Evolutionary conservation across 1,139 yeast species (phyloP).

Genomic region (Hyphopichia fennica): DNA sequence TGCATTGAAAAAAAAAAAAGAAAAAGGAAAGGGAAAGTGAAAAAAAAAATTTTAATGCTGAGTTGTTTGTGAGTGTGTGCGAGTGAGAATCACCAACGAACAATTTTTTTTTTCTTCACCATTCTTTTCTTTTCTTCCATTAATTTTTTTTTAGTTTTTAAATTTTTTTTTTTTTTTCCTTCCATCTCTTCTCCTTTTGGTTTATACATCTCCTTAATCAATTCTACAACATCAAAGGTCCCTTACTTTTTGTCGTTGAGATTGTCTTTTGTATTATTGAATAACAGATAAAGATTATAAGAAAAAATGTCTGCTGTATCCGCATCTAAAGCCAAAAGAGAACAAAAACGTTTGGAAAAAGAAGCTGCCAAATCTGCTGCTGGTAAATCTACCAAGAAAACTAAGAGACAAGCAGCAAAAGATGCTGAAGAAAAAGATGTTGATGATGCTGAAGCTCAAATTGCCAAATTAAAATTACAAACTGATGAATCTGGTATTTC

Average conservation of each 20-base stretch:
- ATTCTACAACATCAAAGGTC: neutral
- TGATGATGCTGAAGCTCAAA: conserved; percentile 69
- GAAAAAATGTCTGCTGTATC: conserved; percentile 58
- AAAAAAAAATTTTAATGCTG: neutral
- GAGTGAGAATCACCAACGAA: neutral
- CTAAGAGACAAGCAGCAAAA: conserved; percentile 54
- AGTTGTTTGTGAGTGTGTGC: too few species aligned
- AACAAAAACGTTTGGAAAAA: conserved; percentile 68
- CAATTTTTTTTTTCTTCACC: neutral
- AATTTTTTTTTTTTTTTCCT: neutral
- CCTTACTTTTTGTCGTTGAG: neutral
- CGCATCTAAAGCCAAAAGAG: conserved; percentile 97
- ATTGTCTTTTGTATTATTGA: neutral
- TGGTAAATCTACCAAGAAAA: conserved; percentile 69
- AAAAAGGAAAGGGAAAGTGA: neutral
- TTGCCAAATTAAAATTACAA: conserved; percentile 86
- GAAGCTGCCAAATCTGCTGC: conserved; percentile 68
- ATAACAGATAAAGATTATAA: neutral
- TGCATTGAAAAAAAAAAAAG: too few species aligned
- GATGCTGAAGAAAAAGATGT: conserved; percentile 60
- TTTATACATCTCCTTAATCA: neutral
- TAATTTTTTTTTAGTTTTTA: neutral
- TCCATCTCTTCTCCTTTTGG: neutral
- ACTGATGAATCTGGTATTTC: conserved; percentile 91
- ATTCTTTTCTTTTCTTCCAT: neutral